Percentiles rank a stretch among this genome's conserved stretches.
phyloP scores from a whole-genome alignment of 352 stramenopile genomes.

The Phytophthora fragariae region DNA sequence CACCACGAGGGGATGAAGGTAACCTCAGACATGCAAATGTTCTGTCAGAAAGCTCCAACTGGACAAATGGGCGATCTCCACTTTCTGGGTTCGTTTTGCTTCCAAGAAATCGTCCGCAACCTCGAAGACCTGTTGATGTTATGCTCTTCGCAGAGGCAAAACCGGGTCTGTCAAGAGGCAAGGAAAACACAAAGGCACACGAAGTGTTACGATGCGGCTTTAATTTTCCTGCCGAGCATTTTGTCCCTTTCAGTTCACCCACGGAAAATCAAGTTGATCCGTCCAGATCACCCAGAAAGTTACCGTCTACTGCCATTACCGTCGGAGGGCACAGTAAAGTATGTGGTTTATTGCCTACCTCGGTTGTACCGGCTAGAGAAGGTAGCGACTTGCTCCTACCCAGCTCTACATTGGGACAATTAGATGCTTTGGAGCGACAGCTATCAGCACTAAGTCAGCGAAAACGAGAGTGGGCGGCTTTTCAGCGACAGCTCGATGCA shows the following conservation, averaged over 20 bases:
- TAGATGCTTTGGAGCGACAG: slow-evolving; percentile 42
- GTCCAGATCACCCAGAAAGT: neutral
- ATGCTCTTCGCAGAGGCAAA: slow-evolving; percentile 24
- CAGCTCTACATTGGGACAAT: slow-evolving; percentile 24
- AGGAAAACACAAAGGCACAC: slow-evolving; percentile 2
- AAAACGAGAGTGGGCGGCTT: slow-evolving; percentile 44
- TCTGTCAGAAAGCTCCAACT: slow-evolving; percentile 6
- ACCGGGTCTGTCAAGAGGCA: neutral
- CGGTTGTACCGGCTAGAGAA: slow-evolving; percentile 2
- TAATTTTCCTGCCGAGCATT: slow-evolving; percentile 31
- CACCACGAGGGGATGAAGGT: neutral
- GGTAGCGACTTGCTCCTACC: neutral
- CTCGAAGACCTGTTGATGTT: slow-evolving; percentile 45
- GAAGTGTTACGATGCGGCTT: slow-evolving; percentile 41
- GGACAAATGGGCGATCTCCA: slow-evolving; percentile 18
- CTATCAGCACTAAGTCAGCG: slow-evolving; percentile 29
- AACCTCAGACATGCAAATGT: neutral
- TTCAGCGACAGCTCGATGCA: slow-evolving; percentile 34
- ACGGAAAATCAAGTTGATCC: neutral
- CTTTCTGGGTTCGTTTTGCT: slow-evolving; percentile 48
- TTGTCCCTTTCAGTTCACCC: slow-evolving; percentile 17
- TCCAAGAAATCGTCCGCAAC: slow-evolving; percentile 46
- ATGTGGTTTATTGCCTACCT: neutral
- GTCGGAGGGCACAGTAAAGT: neutral
- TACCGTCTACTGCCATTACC: neutral